Base-by-base conservation (phyloP, 257 asterid species). In the Coffea canephora region DNA sequence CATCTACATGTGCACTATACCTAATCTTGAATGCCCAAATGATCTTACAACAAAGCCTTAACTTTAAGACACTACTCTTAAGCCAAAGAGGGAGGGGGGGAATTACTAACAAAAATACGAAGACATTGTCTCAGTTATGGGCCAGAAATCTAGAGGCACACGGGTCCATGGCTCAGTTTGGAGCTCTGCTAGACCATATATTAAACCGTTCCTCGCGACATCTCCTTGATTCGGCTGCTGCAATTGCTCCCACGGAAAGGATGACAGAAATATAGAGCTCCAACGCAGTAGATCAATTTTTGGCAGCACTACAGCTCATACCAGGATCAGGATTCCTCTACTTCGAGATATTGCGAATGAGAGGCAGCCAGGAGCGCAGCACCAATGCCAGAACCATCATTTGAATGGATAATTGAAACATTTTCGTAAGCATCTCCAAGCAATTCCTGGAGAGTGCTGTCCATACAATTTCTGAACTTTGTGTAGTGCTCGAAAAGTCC, bases 291-390 rank as follows among this genome's bases (percentile, higher is more conserved):
- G 1, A 43, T 18, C 74, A 31, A 43, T 41, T 12, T 66, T 48
- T 48, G 0, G 27, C 45, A 45, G 46, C 7, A 23, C 41, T 10
- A 16, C 46, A 27, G 48, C 66, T 46, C 19, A 9, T 13, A 14
- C 25, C 10, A n/a, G 16, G 36, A n/a, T 74, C 76, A 83, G 27
- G 80, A 78, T 31, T 80, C 92, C 66, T 89, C 88, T 0, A 77
- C 77, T 76, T 83, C 88, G 62, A 84, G 86, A 86, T 95, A 91
- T 72, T 86, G 97, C 23, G 98, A 93, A 79, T 92, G 90, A 23
- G 97, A 87, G n/a, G 98, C 98, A 1, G 97, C 98, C 4, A 96
- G 79, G 52, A 96, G 99, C 46, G 98, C 98, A 25, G 98, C 98
- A 64, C 98, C 99, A 13, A 89, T 82, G 61, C 97, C 98, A 10